These are phyloP conservation scores for Ramalina peruviana DNA, from an alignment of 495 filamentous ascomycete genomes.

Conservation along the genomic window DNA sequence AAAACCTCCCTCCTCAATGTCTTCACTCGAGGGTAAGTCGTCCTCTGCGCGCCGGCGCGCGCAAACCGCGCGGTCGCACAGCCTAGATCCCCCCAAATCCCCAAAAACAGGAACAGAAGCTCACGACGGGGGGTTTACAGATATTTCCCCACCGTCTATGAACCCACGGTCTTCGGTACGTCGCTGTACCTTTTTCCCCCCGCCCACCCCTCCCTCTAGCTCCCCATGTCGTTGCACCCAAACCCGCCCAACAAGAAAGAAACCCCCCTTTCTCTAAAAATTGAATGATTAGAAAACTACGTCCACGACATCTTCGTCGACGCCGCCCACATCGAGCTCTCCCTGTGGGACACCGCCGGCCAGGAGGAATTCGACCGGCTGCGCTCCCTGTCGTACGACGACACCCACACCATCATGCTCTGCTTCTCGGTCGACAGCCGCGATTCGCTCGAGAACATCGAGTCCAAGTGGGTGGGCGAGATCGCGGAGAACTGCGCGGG, in stretches of 20 bases:
- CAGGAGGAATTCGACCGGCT: slow-evolving; percentile 99
- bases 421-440: slow-evolving; percentile 95
- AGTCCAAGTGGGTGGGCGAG: slow-evolving; percentile 94
- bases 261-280: too few species aligned
- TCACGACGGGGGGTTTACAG: slow-evolving; percentile 23
- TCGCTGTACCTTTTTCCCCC: neutral
- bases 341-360: slow-evolving; percentile 94
- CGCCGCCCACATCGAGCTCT: slow-evolving; percentile 88
- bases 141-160: slow-evolving; percentile 97
- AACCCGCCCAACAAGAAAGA: too few species aligned
- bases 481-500: slow-evolving; percentile 95
- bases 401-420: slow-evolving; percentile 96
- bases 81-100: neutral
- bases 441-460: slow-evolving; percentile 94
- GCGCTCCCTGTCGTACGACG: slow-evolving; percentile 89
- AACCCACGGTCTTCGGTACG: slow-evolving; percentile 88
- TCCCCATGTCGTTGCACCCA: too few species aligned
- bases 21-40: slow-evolving; percentile 83
- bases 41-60: neutral
- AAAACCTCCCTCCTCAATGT: slow-evolving; percentile 97
- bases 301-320: slow-evolving; percentile 99
- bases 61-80: neutral
- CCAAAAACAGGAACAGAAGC: too few species aligned
- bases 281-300: slow-evolving; percentile 69
- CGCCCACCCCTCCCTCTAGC: neutral